Base-by-base conservation (phyloP, 2,329 filamentous ascomycete genomes). In the Colletotrichum lindemuthianum region DNA sequence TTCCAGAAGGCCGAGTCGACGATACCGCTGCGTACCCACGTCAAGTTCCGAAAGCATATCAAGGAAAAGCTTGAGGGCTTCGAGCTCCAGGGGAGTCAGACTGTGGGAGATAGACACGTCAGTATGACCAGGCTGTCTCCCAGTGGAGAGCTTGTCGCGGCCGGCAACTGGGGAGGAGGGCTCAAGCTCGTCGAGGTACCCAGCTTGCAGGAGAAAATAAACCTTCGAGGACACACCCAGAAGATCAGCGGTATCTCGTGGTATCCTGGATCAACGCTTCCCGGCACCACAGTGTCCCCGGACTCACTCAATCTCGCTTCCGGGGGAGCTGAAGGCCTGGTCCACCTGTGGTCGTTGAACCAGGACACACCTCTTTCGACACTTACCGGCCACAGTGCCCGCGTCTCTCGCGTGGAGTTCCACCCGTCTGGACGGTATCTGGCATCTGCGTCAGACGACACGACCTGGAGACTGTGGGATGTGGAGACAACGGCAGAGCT, bases 381-480 rank as follows among this genome's bases (percentile, higher is more conserved):
- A 0, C 82, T 98, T 0, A 85, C 89, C 32, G 96, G 95, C 1
- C 96, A 99, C 73, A 89, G 87, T 5, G 92, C 91, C 58, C 90
- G 96, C 66, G 93, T 99, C 8, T 97, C 93, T 71, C 88, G 95
- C 60, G 90, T 97, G 11, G 96, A 97, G 64, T 97, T 98, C 73
- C 96, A 99, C 70, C 96, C 96, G 0, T 97, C 92, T 0, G 95
- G 95, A 4, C 86, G 86, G 67, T 98, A 95, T 72, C 82, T 98
- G 6, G 96, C 95, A 6, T 97, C 94, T 1, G 96, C 96, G 7
- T 97, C 93, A 0, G 96, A 96, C 72, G 96, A 99, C 74, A 97
- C 93, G 2, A 97, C 96, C 0, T 99, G 96, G 96, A 88, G 95
- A 48, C 82, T 99, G 39, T 99, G 96, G 95, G 95, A 98, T 74